Evolutionary conservation across 352 stramenopile genomes (phyloP).

Genomic region (Pythium diclinum): DNA sequence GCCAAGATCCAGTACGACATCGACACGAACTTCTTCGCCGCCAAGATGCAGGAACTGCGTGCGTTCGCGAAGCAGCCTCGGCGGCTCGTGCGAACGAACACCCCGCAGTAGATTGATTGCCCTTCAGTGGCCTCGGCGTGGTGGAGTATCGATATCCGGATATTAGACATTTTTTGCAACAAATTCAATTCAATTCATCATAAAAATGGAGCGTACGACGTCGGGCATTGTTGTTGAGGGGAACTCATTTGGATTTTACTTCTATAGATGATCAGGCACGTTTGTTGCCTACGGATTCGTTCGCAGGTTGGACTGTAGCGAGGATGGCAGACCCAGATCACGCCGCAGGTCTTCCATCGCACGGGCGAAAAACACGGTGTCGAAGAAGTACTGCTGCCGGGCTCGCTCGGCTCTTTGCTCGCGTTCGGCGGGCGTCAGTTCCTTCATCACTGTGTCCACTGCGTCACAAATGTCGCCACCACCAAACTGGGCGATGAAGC

Average conservation of each 20-base stretch:
- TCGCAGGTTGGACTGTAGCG: conserved; percentile 15
- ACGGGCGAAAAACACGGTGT: conserved; percentile 61
- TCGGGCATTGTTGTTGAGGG: no score
- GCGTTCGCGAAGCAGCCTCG: conserved; percentile 9
- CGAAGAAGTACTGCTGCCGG: conserved; percentile 54
- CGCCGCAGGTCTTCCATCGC: conserved; percentile 44
- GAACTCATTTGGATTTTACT: neutral
- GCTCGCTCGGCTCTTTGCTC: conserved; percentile 31
- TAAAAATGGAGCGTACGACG: no score
- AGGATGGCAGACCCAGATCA: conserved; percentile 1
- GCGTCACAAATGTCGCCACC: conserved; percentile 39
- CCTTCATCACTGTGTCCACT: conserved; percentile 35
- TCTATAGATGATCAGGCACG: neutral
- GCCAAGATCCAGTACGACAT: conserved; percentile 60
- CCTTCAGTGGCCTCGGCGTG: neutral
- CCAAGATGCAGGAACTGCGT: conserved; percentile 57
- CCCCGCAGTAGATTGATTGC: neutral
- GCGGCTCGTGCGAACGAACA: conserved; percentile 17
- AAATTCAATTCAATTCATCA: no score
- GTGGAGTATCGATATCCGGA: no score
- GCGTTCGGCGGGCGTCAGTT: conserved; percentile 34
- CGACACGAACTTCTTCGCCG: conserved; percentile 60
- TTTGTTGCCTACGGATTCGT: neutral
- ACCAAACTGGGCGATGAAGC: conserved; percentile 41
- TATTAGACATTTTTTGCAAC: no score